These are phyloP conservation scores for Centella asiatica DNA, from an alignment of 129 eudicot genomes.

Conservation along the genomic window DNA sequence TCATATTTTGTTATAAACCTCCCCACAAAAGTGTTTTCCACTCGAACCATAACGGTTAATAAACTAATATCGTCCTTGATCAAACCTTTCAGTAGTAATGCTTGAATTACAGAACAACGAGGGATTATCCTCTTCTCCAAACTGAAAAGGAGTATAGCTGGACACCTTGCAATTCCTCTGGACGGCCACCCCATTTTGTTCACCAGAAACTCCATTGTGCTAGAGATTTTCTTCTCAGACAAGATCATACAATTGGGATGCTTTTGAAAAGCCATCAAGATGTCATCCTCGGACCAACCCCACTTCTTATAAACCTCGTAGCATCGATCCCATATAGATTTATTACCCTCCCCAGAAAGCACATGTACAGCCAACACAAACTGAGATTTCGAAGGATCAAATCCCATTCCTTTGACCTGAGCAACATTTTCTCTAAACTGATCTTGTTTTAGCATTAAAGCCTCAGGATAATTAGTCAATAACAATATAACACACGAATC, in stretches of 20 bases:
- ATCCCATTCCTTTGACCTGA: constrained; percentile 11
- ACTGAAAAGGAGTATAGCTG: constrained; percentile 1
- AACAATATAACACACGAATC: not conserved
- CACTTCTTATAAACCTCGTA: constrained; percentile 8
- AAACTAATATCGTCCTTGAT: constrained; percentile 1
- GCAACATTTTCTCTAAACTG: not conserved
- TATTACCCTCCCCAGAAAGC: constrained; percentile 2
- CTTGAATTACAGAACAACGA: constrained; percentile 16
- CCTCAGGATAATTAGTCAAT: constrained; percentile 4
- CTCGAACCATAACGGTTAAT: not conserved
- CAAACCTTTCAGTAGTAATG: constrained; percentile 8
- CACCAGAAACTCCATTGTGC: constrained; percentile 12
- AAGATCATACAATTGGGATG: constrained; percentile 8
- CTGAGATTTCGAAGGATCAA: constrained; percentile 4
- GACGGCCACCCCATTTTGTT: constrained; percentile 15
- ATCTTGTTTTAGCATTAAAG: not conserved
- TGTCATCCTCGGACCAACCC: constrained; percentile 20
- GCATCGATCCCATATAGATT: constrained; percentile 10
- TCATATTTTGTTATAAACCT: constrained; percentile 16
- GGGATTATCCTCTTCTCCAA: constrained; percentile 28
- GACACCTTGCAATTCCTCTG: not conserved
- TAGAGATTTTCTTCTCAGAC: constrained; percentile 8
- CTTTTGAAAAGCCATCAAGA: constrained; percentile 2
- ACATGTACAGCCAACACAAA: constrained; percentile 7
- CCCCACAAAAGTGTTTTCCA: constrained; percentile 16